Base-by-base conservation (phyloP, 2,329 filamentous ascomycete species). In the Fusarium tjaetaba region DNA sequence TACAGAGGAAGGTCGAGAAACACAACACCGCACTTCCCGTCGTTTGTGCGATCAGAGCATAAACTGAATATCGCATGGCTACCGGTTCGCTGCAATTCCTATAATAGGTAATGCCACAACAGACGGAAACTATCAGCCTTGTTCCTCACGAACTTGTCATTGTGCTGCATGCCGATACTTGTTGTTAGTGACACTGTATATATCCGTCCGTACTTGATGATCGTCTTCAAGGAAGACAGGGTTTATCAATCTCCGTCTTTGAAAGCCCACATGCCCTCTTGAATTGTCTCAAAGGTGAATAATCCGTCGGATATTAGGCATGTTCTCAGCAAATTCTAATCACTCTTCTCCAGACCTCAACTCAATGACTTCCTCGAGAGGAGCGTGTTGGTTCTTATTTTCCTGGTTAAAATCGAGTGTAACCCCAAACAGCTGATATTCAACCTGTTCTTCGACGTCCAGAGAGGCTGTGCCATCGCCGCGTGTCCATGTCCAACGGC, bases 41-140 rank as follows among this genome's bases (percentile, higher is more conserved):
- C 49, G 57, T 64, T 61, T 62, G 75, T 70, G 18, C 57, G 26
- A 28, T 55, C 36, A 57, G 42, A 49, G 51, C 46, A 68, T 65
- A 58, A 73, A 49, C 57, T 48, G 59, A 66, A 60, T 34, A 59
- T 61, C 58, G 58, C 66, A 68, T 73, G 61, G 70, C 61, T 61
- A 60, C 63, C 65, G 49, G 56, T 75, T 77, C 75, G 75, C 75
- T 66, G 73, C 72, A 73, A 75, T 77, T 77, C 68, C 75, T 76
- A 52, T 45, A 74, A 74, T 56, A 34, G 65, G 75, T 51, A 69
- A 61, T 72, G 46, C 61, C 53, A 73, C 73, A 64, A n/a, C 61
- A 41, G 61, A 45, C 42, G 34, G 68, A 68, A 64, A 43, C 32
- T 20, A 45, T 69, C 61, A 74, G 71, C 66, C 75, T 70, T 77